phyloP scores from a whole-genome alignment of 164 flowering plant species.

The Paratinospora sagittata region DNA sequence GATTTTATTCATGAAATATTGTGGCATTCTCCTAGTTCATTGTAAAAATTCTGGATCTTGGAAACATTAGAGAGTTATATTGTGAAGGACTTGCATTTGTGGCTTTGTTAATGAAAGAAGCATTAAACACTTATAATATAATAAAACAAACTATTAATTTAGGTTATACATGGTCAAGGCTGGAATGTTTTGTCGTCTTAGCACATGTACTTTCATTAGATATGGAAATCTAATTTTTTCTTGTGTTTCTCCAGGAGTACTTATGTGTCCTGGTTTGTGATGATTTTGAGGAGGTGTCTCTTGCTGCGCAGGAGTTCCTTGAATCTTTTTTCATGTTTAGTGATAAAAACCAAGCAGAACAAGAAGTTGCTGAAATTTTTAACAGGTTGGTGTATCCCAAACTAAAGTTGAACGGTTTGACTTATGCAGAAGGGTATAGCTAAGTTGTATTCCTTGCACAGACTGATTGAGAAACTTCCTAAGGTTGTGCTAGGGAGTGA shows the following conservation, averaged over 20 bases:
- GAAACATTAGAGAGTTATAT: not conserved
- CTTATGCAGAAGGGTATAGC: not conserved
- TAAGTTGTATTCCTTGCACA: slow-evolving; percentile 21
- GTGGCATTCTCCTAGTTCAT: not conserved
- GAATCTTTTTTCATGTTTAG: slow-evolving; percentile 35
- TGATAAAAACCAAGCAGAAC: slow-evolving; percentile 32
- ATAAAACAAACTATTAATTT: not conserved
- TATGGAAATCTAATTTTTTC: not conserved
- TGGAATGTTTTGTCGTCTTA: slow-evolving; percentile 1
- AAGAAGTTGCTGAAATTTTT: slow-evolving; percentile 59
- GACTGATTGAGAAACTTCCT: slow-evolving; percentile 85
- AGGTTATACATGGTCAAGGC: not conserved
- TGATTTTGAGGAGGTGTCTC: slow-evolving; percentile 63
- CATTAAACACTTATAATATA: not conserved
- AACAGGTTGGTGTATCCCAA: slow-evolving; percentile 43
- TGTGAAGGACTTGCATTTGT: not conserved
- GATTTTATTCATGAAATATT: not conserved
- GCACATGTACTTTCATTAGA: not conserved
- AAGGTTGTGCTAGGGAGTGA: slow-evolving; percentile 71
- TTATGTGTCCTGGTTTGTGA: slow-evolving; percentile 74
- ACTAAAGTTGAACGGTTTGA: slow-evolving; percentile 1
- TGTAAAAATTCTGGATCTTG: not conserved
- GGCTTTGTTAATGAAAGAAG: not conserved
- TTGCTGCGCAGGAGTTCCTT: slow-evolving; percentile 63
- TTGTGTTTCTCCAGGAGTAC: slow-evolving; percentile 58